A percentile compares a stretch with the other conserved stretches of the same genome.
These are phyloP conservation scores for Fusarium staphyleae DNA, from an alignment of 2,329 filamentous ascomycete genomes.

Conservation along the genomic window DNA sequence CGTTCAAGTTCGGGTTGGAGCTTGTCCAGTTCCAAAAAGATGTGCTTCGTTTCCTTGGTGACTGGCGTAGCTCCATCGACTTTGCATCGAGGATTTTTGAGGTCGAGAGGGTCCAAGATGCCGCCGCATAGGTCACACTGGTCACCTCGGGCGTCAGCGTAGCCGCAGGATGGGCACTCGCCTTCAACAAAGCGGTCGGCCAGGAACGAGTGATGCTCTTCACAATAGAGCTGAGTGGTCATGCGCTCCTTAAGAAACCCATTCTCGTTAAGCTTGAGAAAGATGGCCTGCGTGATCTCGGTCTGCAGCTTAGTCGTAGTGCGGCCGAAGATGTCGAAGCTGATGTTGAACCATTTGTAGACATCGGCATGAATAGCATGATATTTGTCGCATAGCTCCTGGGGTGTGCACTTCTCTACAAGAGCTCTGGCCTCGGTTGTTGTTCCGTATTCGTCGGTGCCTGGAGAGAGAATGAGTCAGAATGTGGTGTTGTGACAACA, in stretches of 20 bases:
- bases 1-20: neutral
- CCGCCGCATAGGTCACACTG: neutral
- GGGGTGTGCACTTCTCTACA: neutral
- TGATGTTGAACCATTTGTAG: neutral
- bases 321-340: neutral
- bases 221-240: neutral
- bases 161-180: neutral
- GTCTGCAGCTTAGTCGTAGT: neutral
- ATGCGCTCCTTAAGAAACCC: neutral
- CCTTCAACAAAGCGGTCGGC: neutral
- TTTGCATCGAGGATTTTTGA: neutral
- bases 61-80: neutral
- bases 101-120: neutral
- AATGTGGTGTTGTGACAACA: too few relatives aligned
- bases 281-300: neutral
- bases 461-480: too few relatives aligned
- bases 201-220: neutral
- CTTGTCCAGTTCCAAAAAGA: neutral
- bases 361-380: neutral
- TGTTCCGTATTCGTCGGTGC: neutral
- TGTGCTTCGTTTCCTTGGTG: neutral
- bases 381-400: neutral
- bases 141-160: neutral
- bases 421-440: neutral
- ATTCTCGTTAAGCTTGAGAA: neutral